A percentile compares a stretch with the other conserved stretches of the same genome.
Conservation (phyloP, 768 basidiomycete genomes). For the Hortiboletus campestris region DNA sequence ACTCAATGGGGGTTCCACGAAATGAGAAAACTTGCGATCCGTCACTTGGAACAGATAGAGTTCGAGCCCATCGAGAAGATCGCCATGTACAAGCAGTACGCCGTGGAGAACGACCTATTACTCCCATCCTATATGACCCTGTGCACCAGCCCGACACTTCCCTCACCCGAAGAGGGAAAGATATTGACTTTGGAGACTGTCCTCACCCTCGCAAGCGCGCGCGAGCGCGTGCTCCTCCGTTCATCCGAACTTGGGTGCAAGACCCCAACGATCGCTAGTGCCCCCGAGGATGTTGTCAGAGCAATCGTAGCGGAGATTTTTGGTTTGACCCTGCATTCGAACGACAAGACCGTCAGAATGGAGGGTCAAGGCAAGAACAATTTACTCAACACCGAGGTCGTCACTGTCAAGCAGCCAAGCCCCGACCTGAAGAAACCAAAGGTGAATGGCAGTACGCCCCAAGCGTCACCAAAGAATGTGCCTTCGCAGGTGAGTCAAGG, state of each 20-base stretch:
- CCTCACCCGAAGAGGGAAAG: conserved; percentile 52
- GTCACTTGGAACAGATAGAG: conserved; percentile 49
- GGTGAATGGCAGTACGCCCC: accelerated
- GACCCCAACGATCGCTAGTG: conserved; percentile 27
- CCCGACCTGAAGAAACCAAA: background rate
- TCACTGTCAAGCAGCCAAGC: background rate
- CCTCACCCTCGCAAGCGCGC: conserved; percentile 48
- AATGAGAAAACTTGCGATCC: conserved; percentile 49
- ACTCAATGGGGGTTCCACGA: conserved; percentile 54
- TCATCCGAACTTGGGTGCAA: conserved; percentile 29
- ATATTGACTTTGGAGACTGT: conserved; percentile 58
- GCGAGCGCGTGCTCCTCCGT: conserved; percentile 45
- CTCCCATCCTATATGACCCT: conserved; percentile 52
- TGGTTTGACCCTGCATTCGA: conserved; percentile 15
- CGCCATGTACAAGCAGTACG: conserved; percentile 51
- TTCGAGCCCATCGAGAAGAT: conserved; percentile 55
- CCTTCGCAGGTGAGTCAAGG: conserved; percentile 1
- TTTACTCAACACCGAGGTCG: background rate
- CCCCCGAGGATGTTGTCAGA: conserved; percentile 26
- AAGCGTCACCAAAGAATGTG: accelerated
- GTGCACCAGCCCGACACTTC: conserved; percentile 49
- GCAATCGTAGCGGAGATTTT: conserved; percentile 35
- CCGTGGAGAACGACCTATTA: conserved; percentile 48
- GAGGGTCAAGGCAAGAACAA: conserved; percentile 6
- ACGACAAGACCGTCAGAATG: background rate